Evolutionary conservation across 2,329 filamentous ascomycete genomes (phyloP), one percentile per base, ranked within the genome.

Genomic region (Stylonectria norvegica): DNA sequence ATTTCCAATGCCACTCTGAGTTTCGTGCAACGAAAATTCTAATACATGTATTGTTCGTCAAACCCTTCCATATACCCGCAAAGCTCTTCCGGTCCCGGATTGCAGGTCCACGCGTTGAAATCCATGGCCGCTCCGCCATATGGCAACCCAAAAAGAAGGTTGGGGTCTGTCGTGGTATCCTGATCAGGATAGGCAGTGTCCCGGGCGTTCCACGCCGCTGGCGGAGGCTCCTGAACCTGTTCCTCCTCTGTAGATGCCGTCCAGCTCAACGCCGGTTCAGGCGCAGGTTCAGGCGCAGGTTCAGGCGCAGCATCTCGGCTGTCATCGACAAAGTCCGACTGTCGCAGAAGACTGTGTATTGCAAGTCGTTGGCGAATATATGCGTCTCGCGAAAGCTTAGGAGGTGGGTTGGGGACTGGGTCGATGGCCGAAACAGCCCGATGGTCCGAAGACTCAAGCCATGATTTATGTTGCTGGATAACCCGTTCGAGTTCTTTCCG

Each of bases 291-390:
- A 10, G 27, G 11, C 0, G 42, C 35, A 25, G 47, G 46, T 11
- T 53, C 52, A 12, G 50, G 54, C 4, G 55, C 54, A 5, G 55
- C 57, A 36, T 65, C 58, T 30, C 62, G 55, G 22, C 64, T 67
- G 38, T 68, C 63, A 40, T 69, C 65, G 10, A 63, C 53, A 20
- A 68, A 69, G 29, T 63, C 61, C 1, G 65, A 64, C 17, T 67
- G 65, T 3, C 65, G 49, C 6, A 69, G 53, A 4, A 69, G 48
- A 22, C 66, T 68, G 38, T 69, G 66, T 9, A 69, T 65, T 0
- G 63, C 65, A 1, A 69, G 60, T 3, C 62, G 48, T 38, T 60
- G 57, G 1, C 53, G 53, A 5, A 53, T 58, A 17, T 53, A 50
- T 5, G 49, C 49, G 2, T 56, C 56, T 27, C 46, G 38, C 7